Evolutionary conservation across 2,329 filamentous ascomycete species (phyloP).

Genomic region (Davidsoniella eucalypti): DNA sequence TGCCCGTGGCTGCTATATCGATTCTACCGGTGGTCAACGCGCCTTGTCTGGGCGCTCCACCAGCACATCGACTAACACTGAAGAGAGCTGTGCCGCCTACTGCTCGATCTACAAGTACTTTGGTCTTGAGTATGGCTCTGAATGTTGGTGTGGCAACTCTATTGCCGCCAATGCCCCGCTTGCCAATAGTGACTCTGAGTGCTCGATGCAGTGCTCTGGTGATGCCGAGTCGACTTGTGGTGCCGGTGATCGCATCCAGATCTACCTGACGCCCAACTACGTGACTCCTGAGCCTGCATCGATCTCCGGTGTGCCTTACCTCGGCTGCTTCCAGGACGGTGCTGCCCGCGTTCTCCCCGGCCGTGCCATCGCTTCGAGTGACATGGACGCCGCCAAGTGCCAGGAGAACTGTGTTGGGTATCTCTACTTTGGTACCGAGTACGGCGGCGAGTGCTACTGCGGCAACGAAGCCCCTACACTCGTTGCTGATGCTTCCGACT

Average conservation of each 20-base stretch:
- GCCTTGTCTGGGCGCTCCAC: constrained; percentile 26
- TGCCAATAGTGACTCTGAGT: constrained; percentile 20
- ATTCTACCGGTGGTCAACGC: constrained; percentile 17
- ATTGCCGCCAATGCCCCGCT: constrained; percentile 20
- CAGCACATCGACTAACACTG: constrained; percentile 32
- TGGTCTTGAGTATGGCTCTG: constrained; percentile 34
- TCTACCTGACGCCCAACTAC: constrained; percentile 23
- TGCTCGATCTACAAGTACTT: constrained; percentile 32
- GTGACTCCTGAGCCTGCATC: constrained; percentile 19
- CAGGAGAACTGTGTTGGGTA: constrained; percentile 25
- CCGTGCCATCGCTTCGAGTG: constrained; percentile 15
- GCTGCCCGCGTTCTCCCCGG: constrained; percentile 21
- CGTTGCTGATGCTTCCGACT: constrained; percentile 21
- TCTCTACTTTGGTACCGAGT: constrained; percentile 41
- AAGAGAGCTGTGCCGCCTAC: constrained; percentile 29
- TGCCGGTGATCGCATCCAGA: constrained; percentile 25
- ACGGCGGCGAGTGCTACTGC: constrained; percentile 38
- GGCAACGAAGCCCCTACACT: constrained; percentile 21
- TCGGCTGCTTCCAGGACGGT: constrained; percentile 28
- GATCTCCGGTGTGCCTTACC: constrained; percentile 21
- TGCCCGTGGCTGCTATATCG: constrained; percentile 5
- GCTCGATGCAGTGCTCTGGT: constrained; percentile 27
- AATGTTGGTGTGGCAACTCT: constrained; percentile 35
- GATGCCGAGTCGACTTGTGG: constrained; percentile 27
- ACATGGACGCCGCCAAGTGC: constrained; percentile 22